These are phyloP conservation scores for Mucor irregularis DNA, from an alignment of 371 early-diverging fungal genomes.

Conservation along the genomic window DNA sequence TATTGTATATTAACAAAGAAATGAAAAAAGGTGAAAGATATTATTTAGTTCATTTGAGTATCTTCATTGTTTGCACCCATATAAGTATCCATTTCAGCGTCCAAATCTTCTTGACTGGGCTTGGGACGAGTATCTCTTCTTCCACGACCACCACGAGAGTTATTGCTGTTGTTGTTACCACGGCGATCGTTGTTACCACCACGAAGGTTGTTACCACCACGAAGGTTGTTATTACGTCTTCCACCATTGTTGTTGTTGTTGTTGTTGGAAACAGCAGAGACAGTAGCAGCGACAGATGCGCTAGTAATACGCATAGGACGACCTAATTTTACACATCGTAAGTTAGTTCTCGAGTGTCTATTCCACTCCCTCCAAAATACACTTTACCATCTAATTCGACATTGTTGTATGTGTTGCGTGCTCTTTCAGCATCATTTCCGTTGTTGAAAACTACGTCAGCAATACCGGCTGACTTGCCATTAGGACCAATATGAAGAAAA, in stretches of 20 bases:
- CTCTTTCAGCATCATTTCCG: constrained; percentile 53
- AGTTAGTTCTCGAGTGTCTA: not conserved
- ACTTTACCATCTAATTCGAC: constrained; percentile 62
- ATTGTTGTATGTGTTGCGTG: constrained; percentile 57
- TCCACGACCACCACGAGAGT: constrained; percentile 12
- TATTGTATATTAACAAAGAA: too few species aligned
- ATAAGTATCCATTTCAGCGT: constrained; percentile 57
- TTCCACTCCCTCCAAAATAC: not conserved
- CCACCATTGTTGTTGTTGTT: constrained; percentile 6
- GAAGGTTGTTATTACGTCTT: constrained; percentile 14
- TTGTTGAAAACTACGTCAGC: constrained; percentile 59
- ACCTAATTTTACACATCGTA: constrained; percentile 18
- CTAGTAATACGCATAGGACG: constrained; percentile 52
- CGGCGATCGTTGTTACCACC: constrained; percentile 2
- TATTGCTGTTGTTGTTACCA: constrained; percentile 13
- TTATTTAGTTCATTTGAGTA: constrained; percentile 15
- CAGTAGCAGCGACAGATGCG: constrained; percentile 21
- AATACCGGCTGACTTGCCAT: constrained; percentile 65
- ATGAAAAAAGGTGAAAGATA: too few species aligned
- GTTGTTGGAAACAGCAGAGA: constrained; percentile 11
- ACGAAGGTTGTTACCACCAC: constrained; percentile 9
- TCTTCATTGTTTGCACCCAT: constrained; percentile 28
- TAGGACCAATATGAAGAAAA: constrained; percentile 56
- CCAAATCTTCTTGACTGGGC: constrained; percentile 43
- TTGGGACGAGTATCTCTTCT: constrained; percentile 33